Percentiles rank a stretch among this genome's conserved stretches.
Conservation (phyloP, 1,284 basidiomycete species). For the Kalmanozyma brasiliensis region DNA sequence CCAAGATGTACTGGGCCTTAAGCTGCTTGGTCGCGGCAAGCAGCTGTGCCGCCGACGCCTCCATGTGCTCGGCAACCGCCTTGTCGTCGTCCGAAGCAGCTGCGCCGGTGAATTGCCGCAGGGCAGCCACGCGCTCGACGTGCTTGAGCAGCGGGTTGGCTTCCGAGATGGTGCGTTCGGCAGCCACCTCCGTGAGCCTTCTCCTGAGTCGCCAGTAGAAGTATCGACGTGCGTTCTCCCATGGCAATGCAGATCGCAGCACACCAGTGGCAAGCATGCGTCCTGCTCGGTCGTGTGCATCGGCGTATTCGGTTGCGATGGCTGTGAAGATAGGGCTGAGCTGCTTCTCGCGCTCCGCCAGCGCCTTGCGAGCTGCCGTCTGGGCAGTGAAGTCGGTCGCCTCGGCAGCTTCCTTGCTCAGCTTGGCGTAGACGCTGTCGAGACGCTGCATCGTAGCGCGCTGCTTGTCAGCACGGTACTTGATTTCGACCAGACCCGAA, state of each 20-base stretch:
- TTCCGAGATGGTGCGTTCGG: constrained; percentile 48
- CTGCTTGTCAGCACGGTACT: constrained; percentile 79
- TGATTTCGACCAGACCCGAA: constrained; percentile 85
- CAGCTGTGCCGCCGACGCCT: constrained; percentile 55
- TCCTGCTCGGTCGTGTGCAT: constrained; percentile 92
- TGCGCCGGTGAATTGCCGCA: constrained; percentile 53
- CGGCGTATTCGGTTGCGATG: constrained; percentile 92
- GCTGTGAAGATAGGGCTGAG: constrained; percentile 91
- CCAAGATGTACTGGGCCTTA: constrained; percentile 54
- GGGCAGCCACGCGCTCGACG: constrained; percentile 48
- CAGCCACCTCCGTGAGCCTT: constrained; percentile 68
- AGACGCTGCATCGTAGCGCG: constrained; percentile 91
- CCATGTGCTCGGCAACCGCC: constrained; percentile 57
- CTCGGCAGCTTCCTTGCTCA: constrained; percentile 75
- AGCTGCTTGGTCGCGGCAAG: constrained; percentile 52
- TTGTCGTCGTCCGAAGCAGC: constrained; percentile 58
- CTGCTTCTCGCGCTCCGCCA: constrained; percentile 82
- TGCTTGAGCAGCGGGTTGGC: constrained; percentile 66
- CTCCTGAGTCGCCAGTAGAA: constrained; percentile 94
- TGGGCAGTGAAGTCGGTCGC: constrained; percentile 77
- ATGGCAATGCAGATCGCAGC: constrained; percentile 78
- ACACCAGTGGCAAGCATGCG: constrained; percentile 97
- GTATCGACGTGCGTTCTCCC: constrained; percentile 80
- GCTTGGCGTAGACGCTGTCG: constrained; percentile 82
- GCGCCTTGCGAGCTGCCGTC: constrained; percentile 71